Conservation (phyloP, 331 rosid genomes). For the Cydonia oblonga region DNA sequence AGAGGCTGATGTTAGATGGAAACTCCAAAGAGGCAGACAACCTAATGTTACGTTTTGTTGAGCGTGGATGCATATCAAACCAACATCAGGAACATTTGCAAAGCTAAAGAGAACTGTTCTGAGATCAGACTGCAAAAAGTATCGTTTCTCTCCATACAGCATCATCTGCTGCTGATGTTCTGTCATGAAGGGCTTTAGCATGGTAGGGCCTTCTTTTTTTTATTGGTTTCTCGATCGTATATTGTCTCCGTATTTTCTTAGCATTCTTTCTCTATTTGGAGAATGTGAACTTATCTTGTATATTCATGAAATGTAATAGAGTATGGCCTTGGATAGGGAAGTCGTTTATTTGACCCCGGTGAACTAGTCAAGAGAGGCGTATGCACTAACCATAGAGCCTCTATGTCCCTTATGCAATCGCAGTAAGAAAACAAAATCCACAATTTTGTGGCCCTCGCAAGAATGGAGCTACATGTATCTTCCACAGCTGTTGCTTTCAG, state of each 20-base stretch:
- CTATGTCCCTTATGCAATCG: background rate
- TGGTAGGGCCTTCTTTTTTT: background rate
- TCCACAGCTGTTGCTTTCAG: background rate
- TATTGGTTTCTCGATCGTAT: background rate
- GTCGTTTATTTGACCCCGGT: background rate
- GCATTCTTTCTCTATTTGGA: background rate
- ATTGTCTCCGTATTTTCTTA: background rate
- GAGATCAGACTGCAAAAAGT: background rate
- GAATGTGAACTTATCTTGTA: background rate
- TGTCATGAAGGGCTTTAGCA: background rate
- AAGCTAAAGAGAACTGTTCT: constrained; percentile 11
- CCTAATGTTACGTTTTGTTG: constrained; percentile 67
- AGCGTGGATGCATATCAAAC: constrained; percentile 44
- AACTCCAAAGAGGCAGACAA: constrained; percentile 62
- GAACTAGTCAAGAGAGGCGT: background rate
- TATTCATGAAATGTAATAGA: background rate
- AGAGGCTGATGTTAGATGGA: constrained; percentile 47
- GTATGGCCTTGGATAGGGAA: background rate
- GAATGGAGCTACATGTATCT: no score
- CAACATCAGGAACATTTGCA: constrained; percentile 21
- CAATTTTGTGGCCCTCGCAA: no score
- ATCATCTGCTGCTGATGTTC: background rate
- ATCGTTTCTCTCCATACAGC: background rate
- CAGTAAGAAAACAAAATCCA: background rate
- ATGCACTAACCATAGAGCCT: background rate